Conservation (phyloP, 2,329 filamentous ascomycete genomes). For the Emergomyces orientalis region DNA sequence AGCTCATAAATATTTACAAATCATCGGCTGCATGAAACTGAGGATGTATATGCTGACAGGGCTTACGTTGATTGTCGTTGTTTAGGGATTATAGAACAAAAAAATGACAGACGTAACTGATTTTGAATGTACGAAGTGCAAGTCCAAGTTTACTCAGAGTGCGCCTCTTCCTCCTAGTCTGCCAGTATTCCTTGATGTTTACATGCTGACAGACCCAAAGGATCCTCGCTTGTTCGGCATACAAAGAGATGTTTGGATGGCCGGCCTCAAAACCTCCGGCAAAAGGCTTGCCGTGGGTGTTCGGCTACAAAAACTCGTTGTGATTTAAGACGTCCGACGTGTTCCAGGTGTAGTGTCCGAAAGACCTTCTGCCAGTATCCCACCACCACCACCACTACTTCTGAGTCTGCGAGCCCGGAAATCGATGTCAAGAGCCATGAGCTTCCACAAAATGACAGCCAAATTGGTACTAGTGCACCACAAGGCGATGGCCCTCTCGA, state of each 20-base stretch:
- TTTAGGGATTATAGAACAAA: background rate
- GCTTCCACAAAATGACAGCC: background rate
- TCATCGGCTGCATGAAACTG: background rate
- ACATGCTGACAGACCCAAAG: background rate
- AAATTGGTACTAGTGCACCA: background rate
- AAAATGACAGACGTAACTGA: background rate
- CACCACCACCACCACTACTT: background rate
- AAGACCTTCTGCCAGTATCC: background rate
- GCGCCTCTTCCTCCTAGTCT: background rate
- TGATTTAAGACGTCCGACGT: conserved; percentile 7
- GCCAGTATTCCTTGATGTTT: background rate
- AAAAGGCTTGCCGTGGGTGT: conserved; percentile 5
- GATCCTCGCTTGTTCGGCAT: conserved; percentile 8
- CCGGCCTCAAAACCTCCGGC: background rate
- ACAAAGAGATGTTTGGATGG: conserved; percentile 2
- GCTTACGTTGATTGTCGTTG: background rate
- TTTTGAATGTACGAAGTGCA: conserved; percentile 1
- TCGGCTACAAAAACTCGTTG: conserved; percentile 8
- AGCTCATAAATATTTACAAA: background rate
- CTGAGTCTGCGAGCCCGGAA: background rate
- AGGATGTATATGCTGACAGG: background rate
- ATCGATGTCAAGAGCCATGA: no score
- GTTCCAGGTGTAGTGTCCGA: conserved; percentile 3
- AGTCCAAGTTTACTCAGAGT: conserved; percentile 6
- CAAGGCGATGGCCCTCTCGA: background rate